Evolutionary conservation across 768 basidiomycete species (phyloP).

Genomic region (Boletus tylopilopsis): DNA sequence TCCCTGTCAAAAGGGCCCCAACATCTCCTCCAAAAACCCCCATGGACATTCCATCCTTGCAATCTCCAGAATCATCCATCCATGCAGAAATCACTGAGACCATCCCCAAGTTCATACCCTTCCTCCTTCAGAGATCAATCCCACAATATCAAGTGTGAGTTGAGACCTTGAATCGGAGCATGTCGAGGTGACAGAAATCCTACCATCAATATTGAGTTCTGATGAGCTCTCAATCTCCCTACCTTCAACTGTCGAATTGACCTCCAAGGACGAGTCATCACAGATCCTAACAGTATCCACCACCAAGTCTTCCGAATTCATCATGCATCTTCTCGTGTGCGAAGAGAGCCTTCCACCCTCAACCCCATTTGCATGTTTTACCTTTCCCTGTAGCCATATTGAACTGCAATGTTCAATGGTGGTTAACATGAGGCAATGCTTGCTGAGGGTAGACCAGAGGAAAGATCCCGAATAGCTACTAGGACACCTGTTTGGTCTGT

Average conservation of each 20-base stretch:
- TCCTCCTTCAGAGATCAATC: conserved; percentile 35
- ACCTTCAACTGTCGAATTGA: conserved; percentile 31
- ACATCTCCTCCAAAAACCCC: conserved; percentile 30
- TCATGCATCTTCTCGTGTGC: conserved; percentile 26
- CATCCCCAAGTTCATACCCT: conserved; percentile 35
- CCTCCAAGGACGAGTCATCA: conserved; percentile 29
- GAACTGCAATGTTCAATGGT: too few species aligned
- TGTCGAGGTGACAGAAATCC: conserved; percentile 7
- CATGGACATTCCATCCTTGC: conserved; percentile 23
- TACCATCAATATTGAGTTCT: conserved; percentile 19
- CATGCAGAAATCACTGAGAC: conserved; percentile 20
- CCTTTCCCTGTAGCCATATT: too few species aligned
- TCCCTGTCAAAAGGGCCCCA: conserved; percentile 19
- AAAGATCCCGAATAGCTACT: too few species aligned
- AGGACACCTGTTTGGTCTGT: too few species aligned
- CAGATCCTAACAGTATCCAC: conserved; percentile 39
- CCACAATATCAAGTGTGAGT: conserved; percentile 21
- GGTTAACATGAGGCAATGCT: too few species aligned
- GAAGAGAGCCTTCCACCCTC: conserved; percentile 31
- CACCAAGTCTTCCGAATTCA: conserved; percentile 38
- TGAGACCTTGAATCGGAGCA: conserved; percentile 22
- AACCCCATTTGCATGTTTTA: conserved; percentile 33
- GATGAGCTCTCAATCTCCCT: conserved; percentile 23
- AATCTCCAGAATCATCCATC: conserved; percentile 14
- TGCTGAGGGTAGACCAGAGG: too few species aligned